These are phyloP conservation scores for Penicillium sp. DNA, from an alignment of 2,329 filamentous ascomycete species.

Conservation along the genomic window DNA sequence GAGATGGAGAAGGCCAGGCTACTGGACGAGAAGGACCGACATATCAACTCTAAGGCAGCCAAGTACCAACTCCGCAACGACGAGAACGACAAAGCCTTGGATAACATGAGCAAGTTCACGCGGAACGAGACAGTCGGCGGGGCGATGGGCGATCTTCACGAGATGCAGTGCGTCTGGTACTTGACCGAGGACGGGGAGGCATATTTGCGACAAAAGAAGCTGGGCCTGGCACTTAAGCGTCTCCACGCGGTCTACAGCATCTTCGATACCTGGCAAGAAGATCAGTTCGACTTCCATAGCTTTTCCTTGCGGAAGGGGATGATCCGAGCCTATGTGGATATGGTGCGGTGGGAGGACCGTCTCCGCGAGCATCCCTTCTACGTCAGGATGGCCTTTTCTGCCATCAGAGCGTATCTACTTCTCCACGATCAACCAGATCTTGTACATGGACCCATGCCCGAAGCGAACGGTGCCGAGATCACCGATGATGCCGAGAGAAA, in stretches of 20 bases:
- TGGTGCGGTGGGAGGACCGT: slow-evolving; percentile 93
- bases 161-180: slow-evolving; percentile 99
- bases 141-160: slow-evolving; percentile 80
- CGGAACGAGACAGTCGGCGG: slow-evolving; percentile 83
- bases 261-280: slow-evolving; percentile 96
- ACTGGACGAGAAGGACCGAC: slow-evolving; percentile 83
- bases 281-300: slow-evolving; percentile 97
- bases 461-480: slow-evolving; percentile 50
- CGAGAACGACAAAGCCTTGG: slow-evolving; percentile 76
- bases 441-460: slow-evolving; percentile 54
- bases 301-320: slow-evolving; percentile 97
- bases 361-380: slow-evolving; percentile 91
- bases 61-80: slow-evolving; percentile 95
- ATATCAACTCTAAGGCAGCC: slow-evolving; percentile 96
- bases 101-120: slow-evolving; percentile 91
- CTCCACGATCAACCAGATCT: slow-evolving; percentile 69
- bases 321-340: slow-evolving; percentile 88
- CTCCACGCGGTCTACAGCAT: slow-evolving; percentile 85
- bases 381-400: slow-evolving; percentile 72
- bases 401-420: slow-evolving; percentile 71
- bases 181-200: slow-evolving; percentile 91
- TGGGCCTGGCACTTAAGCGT: slow-evolving; percentile 82
- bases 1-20: slow-evolving; percentile 81
- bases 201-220: slow-evolving; percentile 72
- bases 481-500: slow-evolving; percentile 62